A percentile compares a stretch with the other conserved stretches of the same genome.
These are phyloP conservation scores for Trichoderma virens DNA, from an alignment of 495 filamentous ascomycete genomes.

Conservation along the genomic window DNA sequence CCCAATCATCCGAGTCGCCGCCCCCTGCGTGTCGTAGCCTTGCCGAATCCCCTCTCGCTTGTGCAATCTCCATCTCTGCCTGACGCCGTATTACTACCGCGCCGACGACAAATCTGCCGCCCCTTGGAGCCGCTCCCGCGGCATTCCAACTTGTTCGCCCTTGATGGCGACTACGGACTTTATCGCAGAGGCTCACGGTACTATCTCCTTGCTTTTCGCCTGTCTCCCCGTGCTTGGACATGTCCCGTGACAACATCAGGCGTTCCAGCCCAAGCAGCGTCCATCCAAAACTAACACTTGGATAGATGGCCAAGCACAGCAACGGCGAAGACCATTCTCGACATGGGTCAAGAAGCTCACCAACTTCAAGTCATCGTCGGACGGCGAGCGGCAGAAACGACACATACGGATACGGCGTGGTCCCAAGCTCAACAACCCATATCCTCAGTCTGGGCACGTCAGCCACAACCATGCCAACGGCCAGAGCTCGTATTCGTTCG, in stretches of 20 bases:
- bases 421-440: slow-evolving; percentile 75
- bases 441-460: slow-evolving; percentile 55
- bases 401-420: slow-evolving; percentile 40
- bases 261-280: background rate
- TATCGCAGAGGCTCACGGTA: slow-evolving; percentile 10
- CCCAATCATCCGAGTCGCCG: background rate
- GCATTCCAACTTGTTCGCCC: background rate
- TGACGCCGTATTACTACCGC: background rate
- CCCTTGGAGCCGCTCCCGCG: slow-evolving; percentile 8
- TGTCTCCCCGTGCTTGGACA: background rate
- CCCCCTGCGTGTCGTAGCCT: background rate
- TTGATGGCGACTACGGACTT: slow-evolving; percentile 10
- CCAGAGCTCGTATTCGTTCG: slow-evolving; percentile 53
- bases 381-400: slow-evolving; percentile 27
- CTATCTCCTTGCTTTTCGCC: slow-evolving; percentile 3
- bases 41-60: background rate
- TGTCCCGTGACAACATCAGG: too few species aligned
- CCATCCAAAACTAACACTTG: background rate
- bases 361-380: slow-evolving; percentile 61
- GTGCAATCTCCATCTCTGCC: slow-evolving; percentile 6
- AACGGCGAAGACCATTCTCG: slow-evolving; percentile 77
- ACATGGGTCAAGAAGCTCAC: slow-evolving; percentile 92
- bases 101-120: background rate
- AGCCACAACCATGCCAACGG: slow-evolving; percentile 28
- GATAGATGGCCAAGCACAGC: slow-evolving; percentile 35